A percentile compares a stretch with the other conserved stretches of the same genome.
phyloP scores from a whole-genome alignment of 2,329 filamentous ascomycete species.

The Cercospora sp. region DNA sequence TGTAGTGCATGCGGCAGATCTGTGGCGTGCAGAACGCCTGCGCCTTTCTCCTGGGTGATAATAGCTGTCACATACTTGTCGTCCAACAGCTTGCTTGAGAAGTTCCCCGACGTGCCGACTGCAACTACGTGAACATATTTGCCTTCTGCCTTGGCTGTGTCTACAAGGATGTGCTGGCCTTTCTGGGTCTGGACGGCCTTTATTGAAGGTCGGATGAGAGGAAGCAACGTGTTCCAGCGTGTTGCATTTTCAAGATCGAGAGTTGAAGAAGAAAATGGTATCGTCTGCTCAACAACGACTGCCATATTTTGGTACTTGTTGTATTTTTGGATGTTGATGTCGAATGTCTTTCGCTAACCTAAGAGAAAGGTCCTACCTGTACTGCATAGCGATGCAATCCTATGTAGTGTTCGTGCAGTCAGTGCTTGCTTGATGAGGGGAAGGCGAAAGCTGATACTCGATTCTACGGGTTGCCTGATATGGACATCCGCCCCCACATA shows the following conservation, averaged over 20 bases:
- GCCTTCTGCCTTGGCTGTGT: slow-evolving; percentile 33
- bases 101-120: slow-evolving; percentile 35
- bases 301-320: slow-evolving; percentile 32
- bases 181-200: slow-evolving; percentile 32
- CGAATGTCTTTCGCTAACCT: neutral
- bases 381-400: neutral
- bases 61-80: slow-evolving; percentile 39
- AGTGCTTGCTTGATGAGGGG: slow-evolving; percentile 13
- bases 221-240: slow-evolving; percentile 39
- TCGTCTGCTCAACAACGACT: slow-evolving; percentile 41
- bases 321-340: neutral
- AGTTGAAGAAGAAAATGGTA: slow-evolving; percentile 34
- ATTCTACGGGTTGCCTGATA: slow-evolving; percentile 8
- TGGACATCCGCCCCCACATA: neutral
- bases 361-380: neutral
- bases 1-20: slow-evolving; percentile 35
- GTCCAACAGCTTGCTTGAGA: slow-evolving; percentile 40
- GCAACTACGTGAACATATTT: slow-evolving; percentile 35
- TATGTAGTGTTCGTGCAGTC: neutral
- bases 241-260: slow-evolving; percentile 37
- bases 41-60: slow-evolving; percentile 32
- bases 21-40: slow-evolving; percentile 32
- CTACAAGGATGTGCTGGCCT: slow-evolving; percentile 38
- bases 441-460: slow-evolving; percentile 9
- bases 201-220: slow-evolving; percentile 39